Evolutionary conservation across 306 rosid genomes (phyloP).

Genomic region (Malus fusca): DNA sequence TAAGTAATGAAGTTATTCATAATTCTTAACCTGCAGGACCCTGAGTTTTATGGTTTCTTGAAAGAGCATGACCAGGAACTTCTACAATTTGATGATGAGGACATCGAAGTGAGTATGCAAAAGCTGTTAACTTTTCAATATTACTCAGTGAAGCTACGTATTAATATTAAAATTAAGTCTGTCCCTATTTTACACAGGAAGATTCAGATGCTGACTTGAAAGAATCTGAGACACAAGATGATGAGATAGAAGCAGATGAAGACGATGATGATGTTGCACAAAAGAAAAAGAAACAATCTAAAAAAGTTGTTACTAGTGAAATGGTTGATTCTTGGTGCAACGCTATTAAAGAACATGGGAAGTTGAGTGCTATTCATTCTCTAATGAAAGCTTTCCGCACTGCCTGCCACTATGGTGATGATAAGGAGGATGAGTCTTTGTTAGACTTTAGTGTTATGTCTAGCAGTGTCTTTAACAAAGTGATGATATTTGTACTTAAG

Average conservation of each 20-base stretch:
- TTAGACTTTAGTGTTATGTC: constrained; percentile 64
- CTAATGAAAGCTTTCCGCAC: constrained; percentile 71
- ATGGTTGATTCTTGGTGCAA: constrained; percentile 83
- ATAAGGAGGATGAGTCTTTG: constrained; percentile 43
- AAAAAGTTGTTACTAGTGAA: constrained; percentile 52
- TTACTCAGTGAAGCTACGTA: neutral
- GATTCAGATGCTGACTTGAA: constrained; percentile 44
- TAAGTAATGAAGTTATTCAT: constrained; percentile 16
- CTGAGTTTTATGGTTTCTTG: constrained; percentile 72
- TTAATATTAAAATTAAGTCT: neutral
- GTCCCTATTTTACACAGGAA: constrained; percentile 44
- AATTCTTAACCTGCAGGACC: constrained; percentile 50
- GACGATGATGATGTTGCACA: constrained; percentile 25
- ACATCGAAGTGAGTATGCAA: constrained; percentile 47
- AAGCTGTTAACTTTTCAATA: neutral
- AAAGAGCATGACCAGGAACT: constrained; percentile 71
- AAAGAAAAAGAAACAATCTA: constrained; percentile 31
- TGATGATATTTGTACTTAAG: constrained; percentile 72
- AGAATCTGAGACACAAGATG: constrained; percentile 35
- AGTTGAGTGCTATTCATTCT: constrained; percentile 56
- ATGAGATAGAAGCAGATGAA: constrained; percentile 25
- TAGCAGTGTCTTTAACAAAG: constrained; percentile 76
- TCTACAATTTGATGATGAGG: constrained; percentile 69
- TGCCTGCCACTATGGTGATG: constrained; percentile 97
- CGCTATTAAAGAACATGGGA: constrained; percentile 47